phyloP scores from a whole-genome alignment of 768 basidiomycete species.

The Chalciporus piperatus region DNA sequence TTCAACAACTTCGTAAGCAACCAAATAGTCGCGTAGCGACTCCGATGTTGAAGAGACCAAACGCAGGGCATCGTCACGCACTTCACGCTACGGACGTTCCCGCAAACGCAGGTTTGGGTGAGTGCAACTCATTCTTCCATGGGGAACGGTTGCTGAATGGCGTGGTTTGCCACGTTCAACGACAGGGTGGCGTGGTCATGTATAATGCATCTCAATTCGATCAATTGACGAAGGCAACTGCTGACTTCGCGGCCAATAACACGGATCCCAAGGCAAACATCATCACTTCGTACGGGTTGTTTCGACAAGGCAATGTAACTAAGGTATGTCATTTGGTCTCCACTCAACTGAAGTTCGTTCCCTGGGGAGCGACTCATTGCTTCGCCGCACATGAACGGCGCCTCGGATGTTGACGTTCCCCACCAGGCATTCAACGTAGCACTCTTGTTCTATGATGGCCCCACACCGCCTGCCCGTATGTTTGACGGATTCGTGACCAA shows the following conservation, averaged over 20 bases:
- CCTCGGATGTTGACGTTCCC: constrained; percentile 2
- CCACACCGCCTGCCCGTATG: constrained; percentile 21
- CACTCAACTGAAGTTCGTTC: constrained; percentile 1
- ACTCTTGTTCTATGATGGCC: constrained; percentile 59
- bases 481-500: constrained; percentile 32
- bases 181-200: constrained; percentile 48
- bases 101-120: constrained; percentile 26
- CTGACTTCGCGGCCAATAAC: constrained; percentile 20
- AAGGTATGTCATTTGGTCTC: constrained; percentile 29
- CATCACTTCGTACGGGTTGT: constrained; percentile 40
- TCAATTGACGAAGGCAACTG: constrained; percentile 23
- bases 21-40: neutral
- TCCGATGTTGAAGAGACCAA: constrained; percentile 34
- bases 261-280: constrained; percentile 31
- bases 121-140: constrained; percentile 4
- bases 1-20: constrained; percentile 56
- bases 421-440: constrained; percentile 19
- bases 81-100: constrained; percentile 50
- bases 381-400: neutral
- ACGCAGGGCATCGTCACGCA: constrained; percentile 55
- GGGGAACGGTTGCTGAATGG: neutral
- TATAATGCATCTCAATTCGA: constrained; percentile 19
- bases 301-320: constrained; percentile 29
- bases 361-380: neutral
- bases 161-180: constrained; percentile 2